Base-by-base conservation (phyloP, 352 stramenopile species). In the Globisporangium canariense region DNA sequence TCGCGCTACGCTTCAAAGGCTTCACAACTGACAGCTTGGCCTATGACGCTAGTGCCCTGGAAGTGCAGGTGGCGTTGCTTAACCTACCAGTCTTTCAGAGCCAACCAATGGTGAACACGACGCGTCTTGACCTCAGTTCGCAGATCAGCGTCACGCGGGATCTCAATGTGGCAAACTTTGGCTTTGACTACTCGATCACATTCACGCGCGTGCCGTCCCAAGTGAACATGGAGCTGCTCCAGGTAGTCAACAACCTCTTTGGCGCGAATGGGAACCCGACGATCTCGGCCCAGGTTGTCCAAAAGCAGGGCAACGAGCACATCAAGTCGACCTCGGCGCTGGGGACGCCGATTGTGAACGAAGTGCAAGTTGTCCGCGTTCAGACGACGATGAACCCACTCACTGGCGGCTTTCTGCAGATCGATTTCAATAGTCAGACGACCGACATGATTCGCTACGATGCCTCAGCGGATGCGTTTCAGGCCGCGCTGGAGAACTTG, bases 141-240 rank as follows among this genome's bases (percentile, higher is more conserved):
- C 43, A 46, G 5, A 90, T 92, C 50, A 64, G 60, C 30, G 89
- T 94, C 30, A 80, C 74, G 4, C 73, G 87, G 28, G 58, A 45
- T 1, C 58, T 66, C 4, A 93, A 92, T 43, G 30, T 62, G 7
- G 65, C 43, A 4, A 85, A 74, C 18, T 88, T 84, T 66, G 88
- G 87, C 0, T 93, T 94, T 51, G 78, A 88, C 62, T 92, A 93
- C 64, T 34, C 74, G 38, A 83, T 95, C 61, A 91, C 86, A 40
- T 93, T 78, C 67, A 78, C 71, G 9, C 62, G 66, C 5, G 59
- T 90, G 18, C 75, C 78, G 9, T 73, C 68, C 7, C 54, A 71
- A 1, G 30, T 88, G 8, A 68, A 78, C 32, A 53, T 88, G 30
- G 41, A 64, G 22, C 56, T 75, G 0, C 54, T 90, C 0, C 60